Conservation (phyloP, 106 monocot genomes). For the Apostasia shenzhenica region DNA sequence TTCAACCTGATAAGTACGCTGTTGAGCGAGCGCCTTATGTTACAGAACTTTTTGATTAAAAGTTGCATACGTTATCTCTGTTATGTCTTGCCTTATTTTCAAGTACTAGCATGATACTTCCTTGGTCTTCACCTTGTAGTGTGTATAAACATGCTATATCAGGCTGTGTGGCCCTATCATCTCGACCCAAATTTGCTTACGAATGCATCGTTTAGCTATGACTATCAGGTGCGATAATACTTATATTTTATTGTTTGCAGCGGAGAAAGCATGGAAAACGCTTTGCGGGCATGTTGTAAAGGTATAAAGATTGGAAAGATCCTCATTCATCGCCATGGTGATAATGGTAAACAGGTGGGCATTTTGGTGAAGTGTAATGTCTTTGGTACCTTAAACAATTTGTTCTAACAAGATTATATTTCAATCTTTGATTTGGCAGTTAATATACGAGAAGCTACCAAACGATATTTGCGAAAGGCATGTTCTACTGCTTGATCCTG, state of each 20-base stretch:
- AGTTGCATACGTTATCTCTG: too few species aligned
- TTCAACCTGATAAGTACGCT: too few species aligned
- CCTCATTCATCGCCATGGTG: conserved; percentile 91
- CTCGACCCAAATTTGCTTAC: neutral
- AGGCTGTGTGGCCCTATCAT: too few species aligned
- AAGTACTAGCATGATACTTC: too few species aligned
- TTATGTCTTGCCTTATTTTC: too few species aligned
- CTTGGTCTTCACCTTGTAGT: too few species aligned
- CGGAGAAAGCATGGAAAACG: conserved; percentile 99
- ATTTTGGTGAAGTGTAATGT: neutral
- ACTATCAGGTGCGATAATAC: neutral
- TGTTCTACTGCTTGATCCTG: conserved; percentile 95
- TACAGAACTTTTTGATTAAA: too few species aligned
- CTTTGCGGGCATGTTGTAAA: conserved; percentile 92
- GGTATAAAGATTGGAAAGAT: conserved; percentile 98
- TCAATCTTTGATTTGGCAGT: conserved; percentile 27
- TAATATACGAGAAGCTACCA: conserved; percentile 92
- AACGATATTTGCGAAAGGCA: conserved; percentile 88
- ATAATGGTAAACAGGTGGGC: conserved; percentile 80
- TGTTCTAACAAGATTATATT: neutral
- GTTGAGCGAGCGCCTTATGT: too few species aligned
- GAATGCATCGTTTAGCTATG: neutral
- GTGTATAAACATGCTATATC: too few species aligned
- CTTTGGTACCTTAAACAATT: neutral
- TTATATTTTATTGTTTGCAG: conserved; percentile 25